These are phyloP conservation scores for Neofusicoccum ribis DNA, from an alignment of 2,329 filamentous ascomycete species.

Conservation along the genomic window DNA sequence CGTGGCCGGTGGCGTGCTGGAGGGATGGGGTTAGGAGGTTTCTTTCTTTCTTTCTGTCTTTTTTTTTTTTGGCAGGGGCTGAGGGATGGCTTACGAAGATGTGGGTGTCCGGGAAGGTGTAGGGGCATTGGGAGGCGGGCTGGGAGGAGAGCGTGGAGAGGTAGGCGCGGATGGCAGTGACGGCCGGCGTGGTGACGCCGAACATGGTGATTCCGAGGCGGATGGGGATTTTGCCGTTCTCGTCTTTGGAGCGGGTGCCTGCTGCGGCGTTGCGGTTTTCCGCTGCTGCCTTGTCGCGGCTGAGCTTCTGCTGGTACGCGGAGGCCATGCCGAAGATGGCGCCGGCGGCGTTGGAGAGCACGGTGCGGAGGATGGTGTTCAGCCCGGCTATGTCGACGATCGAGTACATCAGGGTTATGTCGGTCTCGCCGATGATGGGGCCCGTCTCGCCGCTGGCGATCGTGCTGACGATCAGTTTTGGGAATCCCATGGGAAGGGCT, in stretches of 20 bases:
- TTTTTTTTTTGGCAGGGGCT: no score
- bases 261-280: constrained; percentile 17
- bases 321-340: constrained; percentile 61
- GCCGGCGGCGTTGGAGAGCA: constrained; percentile 64
- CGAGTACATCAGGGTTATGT: constrained; percentile 70
- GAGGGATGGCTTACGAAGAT: no score
- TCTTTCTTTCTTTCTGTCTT: no score
- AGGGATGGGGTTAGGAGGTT: no score
- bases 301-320: constrained; percentile 36
- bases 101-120: no score
- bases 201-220: constrained; percentile 71
- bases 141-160: constrained; percentile 41
- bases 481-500: constrained; percentile 63
- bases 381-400: constrained; percentile 70
- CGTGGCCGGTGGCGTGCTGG: no score
- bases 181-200: constrained; percentile 69
- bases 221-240: constrained; percentile 36
- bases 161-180: constrained; percentile 56
- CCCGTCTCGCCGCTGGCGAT: constrained; percentile 67
- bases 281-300: no score
- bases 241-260: background rate
- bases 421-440: constrained; percentile 65
- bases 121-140: no score
- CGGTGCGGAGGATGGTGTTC: constrained; percentile 58
- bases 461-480: constrained; percentile 70